phyloP scores from a whole-genome alignment of 345 rosid genomes.

The Noccaea bulbosa region DNA sequence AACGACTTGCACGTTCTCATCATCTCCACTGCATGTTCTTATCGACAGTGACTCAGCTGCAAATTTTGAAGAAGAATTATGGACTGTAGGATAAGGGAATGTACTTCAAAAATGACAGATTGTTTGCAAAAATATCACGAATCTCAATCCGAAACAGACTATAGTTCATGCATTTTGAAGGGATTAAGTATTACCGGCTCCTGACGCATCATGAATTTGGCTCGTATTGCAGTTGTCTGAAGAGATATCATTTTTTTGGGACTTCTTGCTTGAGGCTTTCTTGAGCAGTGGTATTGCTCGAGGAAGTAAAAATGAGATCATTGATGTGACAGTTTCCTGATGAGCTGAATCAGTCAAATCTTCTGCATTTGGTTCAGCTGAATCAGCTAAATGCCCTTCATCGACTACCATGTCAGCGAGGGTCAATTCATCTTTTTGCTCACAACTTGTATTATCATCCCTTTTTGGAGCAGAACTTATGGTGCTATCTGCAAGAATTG shows the following conservation, averaged over 20 bases:
- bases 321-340: conserved; percentile 63
- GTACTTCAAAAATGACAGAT: conserved; percentile 5
- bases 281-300: conserved; percentile 87
- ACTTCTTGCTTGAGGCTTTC: conserved; percentile 53
- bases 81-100: background rate
- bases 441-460: conserved; percentile 28
- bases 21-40: conserved; percentile 39
- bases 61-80: conserved; percentile 34
- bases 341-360: conserved; percentile 57
- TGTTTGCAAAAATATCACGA: background rate
- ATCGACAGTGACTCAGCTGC: conserved; percentile 40
- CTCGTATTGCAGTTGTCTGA: conserved; percentile 38
- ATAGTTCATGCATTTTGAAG: conserved; percentile 17
- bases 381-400: conserved; percentile 50
- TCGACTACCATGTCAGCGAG: conserved; percentile 37
- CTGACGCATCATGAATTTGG: conserved; percentile 40
- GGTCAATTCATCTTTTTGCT: conserved; percentile 45
- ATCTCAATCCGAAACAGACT: conserved; percentile 6
- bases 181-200: conserved; percentile 43
- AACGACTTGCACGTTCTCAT: conserved; percentile 34
- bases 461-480: conserved; percentile 41
- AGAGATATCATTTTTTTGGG: conserved; percentile 28
- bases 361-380: conserved; percentile 50
- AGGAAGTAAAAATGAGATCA: conserved; percentile 90
- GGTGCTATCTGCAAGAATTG: conserved; percentile 48